phyloP scores from a whole-genome alignment of 2,329 filamentous ascomycete genomes.

The Colletotrichum destructivum region DNA sequence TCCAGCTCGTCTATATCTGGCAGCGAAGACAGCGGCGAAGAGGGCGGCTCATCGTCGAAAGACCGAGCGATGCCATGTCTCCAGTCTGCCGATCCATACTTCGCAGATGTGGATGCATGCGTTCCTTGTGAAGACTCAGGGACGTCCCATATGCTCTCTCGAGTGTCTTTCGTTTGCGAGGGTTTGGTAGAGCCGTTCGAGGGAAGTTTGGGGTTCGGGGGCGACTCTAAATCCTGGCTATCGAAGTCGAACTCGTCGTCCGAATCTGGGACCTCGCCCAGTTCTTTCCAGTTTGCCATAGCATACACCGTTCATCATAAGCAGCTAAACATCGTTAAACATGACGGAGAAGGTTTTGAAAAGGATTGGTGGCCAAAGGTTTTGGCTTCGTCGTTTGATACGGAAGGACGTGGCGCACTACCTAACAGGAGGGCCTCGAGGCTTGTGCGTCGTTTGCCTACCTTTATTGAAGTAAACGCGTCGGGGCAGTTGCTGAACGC shows the following conservation, averaged over 20 bases:
- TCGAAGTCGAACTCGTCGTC: conserved; percentile 64
- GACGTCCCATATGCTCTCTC: conserved; percentile 55
- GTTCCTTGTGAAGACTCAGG: conserved; percentile 49
- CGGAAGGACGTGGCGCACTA: conserved; percentile 23
- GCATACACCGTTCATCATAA: conserved; percentile 43
- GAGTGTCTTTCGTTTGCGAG: conserved; percentile 36
- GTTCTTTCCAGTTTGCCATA: conserved; percentile 66
- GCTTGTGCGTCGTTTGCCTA: conserved; percentile 6
- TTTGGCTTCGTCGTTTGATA: conserved; percentile 11
- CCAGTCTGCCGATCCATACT: neutral
- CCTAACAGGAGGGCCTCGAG: conserved; percentile 14
- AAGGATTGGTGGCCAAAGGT: neutral
- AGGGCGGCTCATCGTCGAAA: conserved; percentile 43
- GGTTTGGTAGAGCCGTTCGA: neutral
- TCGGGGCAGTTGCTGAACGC: conserved; percentile 32
- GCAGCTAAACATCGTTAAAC: conserved; percentile 21
- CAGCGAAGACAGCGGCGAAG: conserved; percentile 55
- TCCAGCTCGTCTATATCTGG: conserved; percentile 49
- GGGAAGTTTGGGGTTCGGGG: conserved; percentile 20
- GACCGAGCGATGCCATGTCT: conserved; percentile 3
- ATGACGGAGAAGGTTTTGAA: neutral
- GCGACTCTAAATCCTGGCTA: conserved; percentile 47
- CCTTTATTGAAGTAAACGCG: conserved; percentile 25
- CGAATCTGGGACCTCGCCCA: conserved; percentile 67
- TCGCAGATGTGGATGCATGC: neutral